Percentiles rank a stretch among this genome's conserved stretches.
phyloP scores from a whole-genome alignment of 306 rosid species.

The Inga oerstediana region DNA sequence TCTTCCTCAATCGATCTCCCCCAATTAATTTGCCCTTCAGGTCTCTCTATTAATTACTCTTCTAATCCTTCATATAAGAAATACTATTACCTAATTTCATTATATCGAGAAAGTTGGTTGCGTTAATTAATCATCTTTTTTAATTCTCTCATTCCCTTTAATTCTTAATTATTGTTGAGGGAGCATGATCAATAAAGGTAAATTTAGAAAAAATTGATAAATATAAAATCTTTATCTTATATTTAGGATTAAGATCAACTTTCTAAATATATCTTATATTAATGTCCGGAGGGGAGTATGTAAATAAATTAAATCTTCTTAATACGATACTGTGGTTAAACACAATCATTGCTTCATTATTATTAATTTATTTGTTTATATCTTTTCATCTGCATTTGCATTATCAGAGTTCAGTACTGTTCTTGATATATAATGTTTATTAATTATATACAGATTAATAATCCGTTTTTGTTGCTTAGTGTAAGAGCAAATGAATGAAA shows the following conservation, averaged over 20 bases:
- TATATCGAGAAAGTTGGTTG: too few species aligned
- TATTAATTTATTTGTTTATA: background rate
- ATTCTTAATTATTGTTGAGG: too few species aligned
- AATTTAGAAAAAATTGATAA: too few species aligned
- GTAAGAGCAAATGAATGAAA: background rate
- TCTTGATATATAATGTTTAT: background rate
- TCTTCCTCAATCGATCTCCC: background rate
- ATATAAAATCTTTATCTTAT: too few species aligned
- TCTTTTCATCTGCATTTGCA: background rate
- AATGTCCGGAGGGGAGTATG: background rate
- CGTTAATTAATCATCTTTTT: too few species aligned
- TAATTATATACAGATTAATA: background rate
- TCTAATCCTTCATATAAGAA: too few species aligned
- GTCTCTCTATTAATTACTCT: background rate
- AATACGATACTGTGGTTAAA: background rate
- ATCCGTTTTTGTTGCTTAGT: background rate
- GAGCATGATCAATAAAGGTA: too few species aligned
- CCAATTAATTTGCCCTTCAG: background rate
- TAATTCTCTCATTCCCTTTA: too few species aligned
- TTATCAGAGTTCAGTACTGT: background rate
- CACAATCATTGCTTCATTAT: background rate
- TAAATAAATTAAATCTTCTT: background rate
- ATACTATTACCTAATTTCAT: too few species aligned
- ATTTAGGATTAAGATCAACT: too few species aligned
- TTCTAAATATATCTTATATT: too few species aligned